Evolutionary conservation across 176 grass and related monocot species (phyloP).

Genomic region (Cenchrus purpureus): DNA sequence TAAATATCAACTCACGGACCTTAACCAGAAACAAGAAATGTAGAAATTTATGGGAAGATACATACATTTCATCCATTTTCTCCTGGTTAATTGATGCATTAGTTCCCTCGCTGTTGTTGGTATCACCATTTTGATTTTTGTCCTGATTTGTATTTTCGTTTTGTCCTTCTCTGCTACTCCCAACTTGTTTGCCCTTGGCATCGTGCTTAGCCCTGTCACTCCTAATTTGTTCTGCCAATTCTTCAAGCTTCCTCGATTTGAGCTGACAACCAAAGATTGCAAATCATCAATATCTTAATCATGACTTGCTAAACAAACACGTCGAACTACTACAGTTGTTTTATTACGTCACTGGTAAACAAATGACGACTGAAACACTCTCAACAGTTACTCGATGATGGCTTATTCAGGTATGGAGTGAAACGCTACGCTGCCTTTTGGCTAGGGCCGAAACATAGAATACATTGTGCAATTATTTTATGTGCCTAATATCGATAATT

Average conservation of each 20-base stretch:
- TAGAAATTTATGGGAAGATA: conserved; percentile 25
- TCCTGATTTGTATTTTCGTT: conserved; percentile 23
- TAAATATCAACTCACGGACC: conserved; percentile 42
- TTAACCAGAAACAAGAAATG: conserved; percentile 29
- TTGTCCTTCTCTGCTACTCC: conserved; percentile 30
- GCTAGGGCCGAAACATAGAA: not conserved
- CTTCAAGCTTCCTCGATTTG: conserved; percentile 91
- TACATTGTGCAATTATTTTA: not conserved
- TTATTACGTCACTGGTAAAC: not conserved
- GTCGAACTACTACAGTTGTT: not conserved
- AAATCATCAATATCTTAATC: conserved; percentile 23
- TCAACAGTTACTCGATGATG: not conserved
- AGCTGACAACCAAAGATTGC: conserved; percentile 55
- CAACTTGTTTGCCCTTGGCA: conserved; percentile 59
- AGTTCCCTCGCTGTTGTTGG: conserved; percentile 30
- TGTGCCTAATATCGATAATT: not conserved
- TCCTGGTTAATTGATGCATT: conserved; percentile 45
- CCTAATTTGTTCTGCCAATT: conserved; percentile 81
- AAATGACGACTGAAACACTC: not conserved
- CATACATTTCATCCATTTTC: conserved; percentile 93
- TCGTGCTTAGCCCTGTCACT: conserved; percentile 62
- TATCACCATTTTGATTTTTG: conserved; percentile 31
- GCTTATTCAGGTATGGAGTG: not conserved
- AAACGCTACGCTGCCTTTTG: not conserved
- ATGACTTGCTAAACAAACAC: conserved; percentile 10